These are phyloP conservation scores for Trichophaea hybrida DNA, from an alignment of 2,329 filamentous ascomycete genomes.

Conservation along the genomic window DNA sequence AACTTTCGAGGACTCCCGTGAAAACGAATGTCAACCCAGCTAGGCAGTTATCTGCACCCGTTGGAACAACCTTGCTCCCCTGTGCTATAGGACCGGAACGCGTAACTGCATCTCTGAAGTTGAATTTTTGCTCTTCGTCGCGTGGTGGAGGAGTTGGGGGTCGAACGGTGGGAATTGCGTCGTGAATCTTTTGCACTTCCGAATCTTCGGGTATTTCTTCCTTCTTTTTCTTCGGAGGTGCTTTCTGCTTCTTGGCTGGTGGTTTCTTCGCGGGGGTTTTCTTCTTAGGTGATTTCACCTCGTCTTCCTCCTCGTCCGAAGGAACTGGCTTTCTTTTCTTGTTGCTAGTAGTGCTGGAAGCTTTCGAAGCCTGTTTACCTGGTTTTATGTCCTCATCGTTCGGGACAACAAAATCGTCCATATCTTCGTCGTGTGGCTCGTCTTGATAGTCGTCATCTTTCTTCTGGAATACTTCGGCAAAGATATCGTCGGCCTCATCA, in stretches of 20 bases:
- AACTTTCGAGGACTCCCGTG: constrained; percentile 67
- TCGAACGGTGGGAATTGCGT: constrained; percentile 69
- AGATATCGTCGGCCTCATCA: constrained; percentile 69
- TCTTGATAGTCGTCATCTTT: constrained; percentile 56
- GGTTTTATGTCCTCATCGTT: constrained; percentile 12
- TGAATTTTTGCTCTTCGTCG: constrained; percentile 56
- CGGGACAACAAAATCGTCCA: constrained; percentile 32
- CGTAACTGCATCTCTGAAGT: constrained; percentile 50
- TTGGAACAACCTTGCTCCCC: constrained; percentile 57
- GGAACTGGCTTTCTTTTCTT: constrained; percentile 28
- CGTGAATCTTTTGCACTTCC: constrained; percentile 67
- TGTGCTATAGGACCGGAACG: constrained; percentile 46
- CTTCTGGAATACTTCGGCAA: constrained; percentile 56
- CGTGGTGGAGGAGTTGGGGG: constrained; percentile 71
- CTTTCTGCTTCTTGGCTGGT: constrained; percentile 44
- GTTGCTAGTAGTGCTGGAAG: constrained; percentile 23
- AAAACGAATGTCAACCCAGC: constrained; percentile 87
- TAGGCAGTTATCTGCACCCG: constrained; percentile 77
- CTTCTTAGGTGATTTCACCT: constrained; percentile 27
- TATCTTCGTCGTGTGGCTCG: constrained; percentile 32
- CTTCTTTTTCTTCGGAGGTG: constrained; percentile 45
- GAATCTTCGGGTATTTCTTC: constrained; percentile 49
- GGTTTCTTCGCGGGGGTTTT: constrained; percentile 35
- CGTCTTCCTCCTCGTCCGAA: constrained; percentile 30
- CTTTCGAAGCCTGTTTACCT: constrained; percentile 37